Evolutionary conservation across 257 asterid genomes (phyloP), one percentile per base, ranked within the genome.

Genomic region (Ballota nigra): DNA sequence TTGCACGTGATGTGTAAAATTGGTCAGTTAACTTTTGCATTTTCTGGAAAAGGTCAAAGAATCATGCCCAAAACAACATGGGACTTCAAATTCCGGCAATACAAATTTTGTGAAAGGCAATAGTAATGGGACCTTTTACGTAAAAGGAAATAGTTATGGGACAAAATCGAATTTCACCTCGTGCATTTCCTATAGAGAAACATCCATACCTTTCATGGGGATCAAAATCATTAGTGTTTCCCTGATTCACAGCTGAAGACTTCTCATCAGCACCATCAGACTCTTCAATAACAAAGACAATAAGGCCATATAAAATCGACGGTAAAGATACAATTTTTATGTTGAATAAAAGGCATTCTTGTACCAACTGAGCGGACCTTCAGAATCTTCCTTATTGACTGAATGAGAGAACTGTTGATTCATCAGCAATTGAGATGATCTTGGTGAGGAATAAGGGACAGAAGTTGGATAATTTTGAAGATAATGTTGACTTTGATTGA

Each of bases 131-230:
- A 36, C 43, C 43, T 36, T 36, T 33, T 33, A 33, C 7, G 43
- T 2, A 36, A 36, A 36, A 36, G 43, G 11, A 12, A 33, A 33
- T 33, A 6, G 38, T 33, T 33, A 33, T 33, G 38, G 38, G 7
- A 6, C 38, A 8, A 8, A 36, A 36, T 36, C 29, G 38, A 33
- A 36, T 8, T 36, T 9, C 1, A 36, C 8, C 43, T 36, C 12
- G 8, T 19, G 55, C 33, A 49, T 31, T 38, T 36, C 28, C 63
- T 3, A 40, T 10, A 24, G 57, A 31, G 29, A 20, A 66, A 66
- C 4, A 28, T 12, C 7, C 34, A 0, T 86, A 92, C 98, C 96
- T 89, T 67, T 79, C 92, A 6, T 38, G 72, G 58, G 63, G 71
- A 70, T 78, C 81, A 52, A 85, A 67, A n/a, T 80, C 83, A 40